phyloP scores from a whole-genome alignment of 257 asterid genomes.

The Leonotis leonurus region DNA sequence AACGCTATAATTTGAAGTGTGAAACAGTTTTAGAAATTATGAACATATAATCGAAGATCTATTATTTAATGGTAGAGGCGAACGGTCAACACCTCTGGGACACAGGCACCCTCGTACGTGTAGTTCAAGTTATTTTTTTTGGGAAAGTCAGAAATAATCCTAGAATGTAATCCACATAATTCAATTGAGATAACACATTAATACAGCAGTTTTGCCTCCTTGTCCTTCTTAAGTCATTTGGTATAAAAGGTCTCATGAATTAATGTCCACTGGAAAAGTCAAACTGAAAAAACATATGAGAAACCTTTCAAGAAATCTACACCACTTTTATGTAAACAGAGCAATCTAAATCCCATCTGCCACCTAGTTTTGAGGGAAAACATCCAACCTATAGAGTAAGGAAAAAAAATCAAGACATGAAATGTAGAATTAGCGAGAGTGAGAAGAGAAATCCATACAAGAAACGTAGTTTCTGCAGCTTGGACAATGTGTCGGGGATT shows the following conservation, averaged over 20 bases:
- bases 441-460: conserved; percentile 46
- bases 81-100: not conserved
- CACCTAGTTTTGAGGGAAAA: conserved; percentile 2
- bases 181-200: not conserved
- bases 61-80: not conserved
- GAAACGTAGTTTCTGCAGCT: conserved; percentile 70
- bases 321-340: not conserved
- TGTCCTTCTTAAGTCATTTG: not conserved
- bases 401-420: not conserved
- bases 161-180: not conserved
- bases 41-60: not conserved
- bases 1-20: not conserved
- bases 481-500: conserved; percentile 69
- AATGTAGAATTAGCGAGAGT: not conserved
- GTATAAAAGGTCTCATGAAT: not conserved
- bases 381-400: not conserved
- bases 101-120: not conserved
- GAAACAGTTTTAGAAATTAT: conserved; percentile 6
- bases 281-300: not conserved
- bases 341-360: not conserved
- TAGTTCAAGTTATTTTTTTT: not conserved
- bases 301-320: conserved; percentile 6
- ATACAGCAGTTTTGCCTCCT: not conserved
- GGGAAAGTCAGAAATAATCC: not conserved
- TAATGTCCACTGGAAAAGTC: not conserved